Evolutionary conservation across 495 filamentous ascomycete genomes (phyloP).

Genomic region (Penicilliopsis zonata): DNA sequence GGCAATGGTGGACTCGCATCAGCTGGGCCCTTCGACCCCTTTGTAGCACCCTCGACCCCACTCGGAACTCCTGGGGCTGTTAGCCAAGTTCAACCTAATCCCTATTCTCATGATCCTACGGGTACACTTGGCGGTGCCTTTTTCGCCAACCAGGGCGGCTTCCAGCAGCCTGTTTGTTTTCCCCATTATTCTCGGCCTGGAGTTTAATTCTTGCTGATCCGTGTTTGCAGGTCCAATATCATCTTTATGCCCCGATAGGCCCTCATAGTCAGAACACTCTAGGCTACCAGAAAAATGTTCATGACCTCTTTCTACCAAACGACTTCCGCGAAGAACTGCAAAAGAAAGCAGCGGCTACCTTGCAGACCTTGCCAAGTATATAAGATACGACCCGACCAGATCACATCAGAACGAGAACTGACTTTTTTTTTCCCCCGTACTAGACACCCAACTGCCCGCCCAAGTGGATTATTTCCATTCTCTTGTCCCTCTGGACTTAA

Average conservation of each 20-base stretch:
- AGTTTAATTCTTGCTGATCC: neutral
- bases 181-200: neutral
- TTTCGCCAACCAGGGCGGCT: slow-evolving; percentile 38
- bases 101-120: slow-evolving; percentile 52
- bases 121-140: slow-evolving; percentile 41
- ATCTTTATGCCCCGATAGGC: slow-evolving; percentile 84
- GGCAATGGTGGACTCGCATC: slow-evolving; percentile 22
- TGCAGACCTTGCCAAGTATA: slow-evolving; percentile 76
- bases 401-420: neutral
- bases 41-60: slow-evolving; percentile 41
- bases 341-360: slow-evolving; percentile 72
- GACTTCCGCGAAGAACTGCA: slow-evolving; percentile 77
- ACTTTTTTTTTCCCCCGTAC: no score
- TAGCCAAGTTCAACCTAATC: slow-evolving; percentile 43
- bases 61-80: slow-evolving; percentile 38
- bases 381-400: slow-evolving; percentile 1
- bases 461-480: slow-evolving; percentile 80
- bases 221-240: slow-evolving; percentile 59
- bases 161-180: slow-evolving; percentile 57
- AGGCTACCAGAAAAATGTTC: slow-evolving; percentile 70
- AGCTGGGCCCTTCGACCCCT: slow-evolving; percentile 43
- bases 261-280: slow-evolving; percentile 65
- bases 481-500: slow-evolving; percentile 79
- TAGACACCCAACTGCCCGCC: slow-evolving; percentile 57
- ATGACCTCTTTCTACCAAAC: slow-evolving; percentile 85